phyloP scores from a whole-genome alignment of 2,329 filamentous ascomycete species.

The Pseudogymnoascus sp. region DNA sequence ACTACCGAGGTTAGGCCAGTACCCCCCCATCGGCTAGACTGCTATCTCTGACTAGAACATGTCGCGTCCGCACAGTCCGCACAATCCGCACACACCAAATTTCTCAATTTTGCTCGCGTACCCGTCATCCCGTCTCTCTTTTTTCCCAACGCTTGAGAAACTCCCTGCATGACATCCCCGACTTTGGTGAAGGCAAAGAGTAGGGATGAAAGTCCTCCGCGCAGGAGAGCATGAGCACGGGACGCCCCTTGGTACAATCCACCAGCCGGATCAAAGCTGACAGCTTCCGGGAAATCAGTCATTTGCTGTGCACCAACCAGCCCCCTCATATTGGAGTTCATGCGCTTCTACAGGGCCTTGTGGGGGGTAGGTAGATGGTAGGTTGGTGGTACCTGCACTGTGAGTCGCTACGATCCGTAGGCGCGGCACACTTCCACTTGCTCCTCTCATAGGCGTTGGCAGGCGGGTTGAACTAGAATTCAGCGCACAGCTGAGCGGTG shows the following conservation, averaged over 20 bases:
- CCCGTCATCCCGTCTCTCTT: slow-evolving; percentile 1
- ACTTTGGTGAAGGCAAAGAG: background rate
- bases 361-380: background rate
- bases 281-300: background rate
- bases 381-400: background rate
- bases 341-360: background rate
- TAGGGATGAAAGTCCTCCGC: background rate
- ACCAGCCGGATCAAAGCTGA: background rate
- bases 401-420: background rate
- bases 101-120: background rate
- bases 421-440: background rate
- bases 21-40: background rate
- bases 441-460: background rate
- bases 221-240: background rate
- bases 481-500: background rate
- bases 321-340: slow-evolving; percentile 3
- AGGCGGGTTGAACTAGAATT: background rate
- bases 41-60: background rate
- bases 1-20: slow-evolving; percentile 1
- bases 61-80: background rate
- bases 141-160: background rate
- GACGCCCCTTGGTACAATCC: background rate
- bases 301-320: slow-evolving; percentile 2
- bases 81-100: background rate
- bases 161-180: background rate